A percentile compares a stretch with the other conserved stretches of the same genome.
phyloP scores from a whole-genome alignment of 2,329 filamentous ascomycete genomes.

The Malbranchea zuffiana region DNA sequence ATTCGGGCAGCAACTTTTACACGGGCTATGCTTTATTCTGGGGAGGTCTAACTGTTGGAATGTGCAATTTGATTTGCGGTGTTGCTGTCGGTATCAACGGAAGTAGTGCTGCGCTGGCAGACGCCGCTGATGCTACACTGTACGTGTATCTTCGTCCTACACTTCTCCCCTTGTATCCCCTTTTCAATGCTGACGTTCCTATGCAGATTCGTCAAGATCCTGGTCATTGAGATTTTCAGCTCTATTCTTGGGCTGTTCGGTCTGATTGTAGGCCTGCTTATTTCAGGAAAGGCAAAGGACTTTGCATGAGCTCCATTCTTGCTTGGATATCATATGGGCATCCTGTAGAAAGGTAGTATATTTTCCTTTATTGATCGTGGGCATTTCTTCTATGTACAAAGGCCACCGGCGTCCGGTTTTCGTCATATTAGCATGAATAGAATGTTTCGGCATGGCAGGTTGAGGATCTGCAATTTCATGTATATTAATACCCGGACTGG shows the following conservation, averaged over 20 bases:
- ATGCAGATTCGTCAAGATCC: slow-evolving; percentile 86
- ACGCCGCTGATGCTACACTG: slow-evolving; percentile 85
- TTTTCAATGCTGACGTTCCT: background rate
- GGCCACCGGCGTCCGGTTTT: slow-evolving; percentile 9
- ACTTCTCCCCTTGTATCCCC: background rate
- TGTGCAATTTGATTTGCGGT: slow-evolving; percentile 93
- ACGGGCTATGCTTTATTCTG: slow-evolving; percentile 94
- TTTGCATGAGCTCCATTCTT: slow-evolving; percentile 39
- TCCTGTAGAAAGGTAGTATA: background rate
- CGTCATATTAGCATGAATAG: slow-evolving; percentile 27
- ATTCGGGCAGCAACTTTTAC: slow-evolving; percentile 73
- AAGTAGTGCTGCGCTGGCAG: slow-evolving; percentile 87
- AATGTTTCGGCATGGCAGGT: slow-evolving; percentile 2
- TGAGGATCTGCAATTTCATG: background rate
- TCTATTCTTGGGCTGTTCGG: slow-evolving; percentile 94
- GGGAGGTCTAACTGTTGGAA: slow-evolving; percentile 84
- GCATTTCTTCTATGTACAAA: slow-evolving; percentile 1
- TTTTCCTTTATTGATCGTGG: background rate
- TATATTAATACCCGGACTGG: slow-evolving; percentile 3
- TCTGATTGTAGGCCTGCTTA: slow-evolving; percentile 82
- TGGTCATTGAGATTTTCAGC: slow-evolving; percentile 98
- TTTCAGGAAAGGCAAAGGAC: slow-evolving; percentile 71
- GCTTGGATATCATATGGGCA: background rate
- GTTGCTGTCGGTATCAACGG: slow-evolving; percentile 97
- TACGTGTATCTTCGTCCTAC: slow-evolving; percentile 39